Base-by-base conservation (phyloP, 2,329 filamentous ascomycete genomes). In the Talaromyces marneffei region DNA sequence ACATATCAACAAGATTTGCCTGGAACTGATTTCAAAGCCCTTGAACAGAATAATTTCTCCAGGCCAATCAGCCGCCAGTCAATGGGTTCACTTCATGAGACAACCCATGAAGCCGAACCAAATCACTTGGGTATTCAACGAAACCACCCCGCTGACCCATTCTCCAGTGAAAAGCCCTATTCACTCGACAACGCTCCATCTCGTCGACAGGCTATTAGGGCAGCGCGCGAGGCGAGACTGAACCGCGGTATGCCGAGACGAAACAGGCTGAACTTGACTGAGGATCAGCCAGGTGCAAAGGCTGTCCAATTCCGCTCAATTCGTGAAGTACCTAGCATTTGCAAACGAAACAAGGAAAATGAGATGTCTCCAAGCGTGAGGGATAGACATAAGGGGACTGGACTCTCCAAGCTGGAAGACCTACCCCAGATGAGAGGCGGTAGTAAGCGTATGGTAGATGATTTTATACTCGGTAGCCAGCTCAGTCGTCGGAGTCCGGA, bases 401-500 rank as follows among this genome's bases (percentile, higher is more conserved):
- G 65, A 7, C 57, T 64, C 20, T 66, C 69, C 40, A 64, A 67
- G 12, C 31, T 67, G 5, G 66, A 70, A 52, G 68, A 66, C 18
- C 46, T 64, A 33, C 66, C 67, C 42, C 66, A 67, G 2, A 67
- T 68, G 0, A 69, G 74, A 9, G 72, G 71, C 29, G 73, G 70
- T 63, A 75, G 71, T 63, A 75, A 75, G 57, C 68, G 63, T 20
- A 74, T 76, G 74, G 73, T 76, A 48, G 74, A 76, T 37, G 60
- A 70, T 54, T 76, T 76, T 62, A 62, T 76, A 65, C 66, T 69
- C 40, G 74, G 71, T 61, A 70, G 73, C 37, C 72, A 71, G n/a
- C n/a, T 10, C 4, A 67, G 58, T 23, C 46, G 23, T 33, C 67
- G 66, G 52, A 67, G 63, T 61, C 44, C 44, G 1, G 25, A 48